These are phyloP conservation scores for Umbelopsis isabellina DNA, from an alignment of 192 early-diverging fungal genomes.

Conservation along the genomic window DNA sequence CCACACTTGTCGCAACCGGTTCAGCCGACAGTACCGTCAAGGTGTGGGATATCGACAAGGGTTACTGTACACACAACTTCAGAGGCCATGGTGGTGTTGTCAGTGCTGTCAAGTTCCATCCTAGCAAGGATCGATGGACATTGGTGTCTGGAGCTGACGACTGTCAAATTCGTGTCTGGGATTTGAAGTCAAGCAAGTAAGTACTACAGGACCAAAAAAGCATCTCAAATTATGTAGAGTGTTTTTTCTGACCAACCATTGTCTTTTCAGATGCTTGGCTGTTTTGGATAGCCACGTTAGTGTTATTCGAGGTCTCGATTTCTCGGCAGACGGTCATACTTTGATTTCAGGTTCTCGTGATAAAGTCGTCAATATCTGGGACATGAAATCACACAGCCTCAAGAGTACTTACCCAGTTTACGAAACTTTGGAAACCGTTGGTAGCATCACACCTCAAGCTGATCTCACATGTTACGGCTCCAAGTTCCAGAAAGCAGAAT, in stretches of 20 bases:
- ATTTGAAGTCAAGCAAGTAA: constrained; percentile 74
- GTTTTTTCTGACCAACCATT: not conserved
- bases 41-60: constrained; percentile 94
- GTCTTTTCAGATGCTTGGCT: constrained; percentile 57
- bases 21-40: constrained; percentile 94
- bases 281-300: constrained; percentile 86
- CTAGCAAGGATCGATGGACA: constrained; percentile 55
- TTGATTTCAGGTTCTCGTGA: constrained; percentile 90
- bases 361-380: constrained; percentile 90
- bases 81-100: constrained; percentile 91
- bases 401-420: constrained; percentile 85
- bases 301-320: constrained; percentile 88
- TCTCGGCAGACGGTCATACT: constrained; percentile 67
- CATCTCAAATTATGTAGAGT: too few relatives aligned
- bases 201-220: too few relatives aligned
- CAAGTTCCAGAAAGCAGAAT: constrained; percentile 38
- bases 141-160: constrained; percentile 92
- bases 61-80: constrained; percentile 95
- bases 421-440: constrained; percentile 87
- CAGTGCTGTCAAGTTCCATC: constrained; percentile 83
- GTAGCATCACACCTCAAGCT: constrained; percentile 58
- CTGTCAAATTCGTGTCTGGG: constrained; percentile 89
- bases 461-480: constrained; percentile 44
- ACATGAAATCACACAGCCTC: constrained; percentile 64
- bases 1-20: constrained; percentile 93